phyloP scores from a whole-genome alignment of 179 eudicot species.

The Beta macrorhiza region DNA sequence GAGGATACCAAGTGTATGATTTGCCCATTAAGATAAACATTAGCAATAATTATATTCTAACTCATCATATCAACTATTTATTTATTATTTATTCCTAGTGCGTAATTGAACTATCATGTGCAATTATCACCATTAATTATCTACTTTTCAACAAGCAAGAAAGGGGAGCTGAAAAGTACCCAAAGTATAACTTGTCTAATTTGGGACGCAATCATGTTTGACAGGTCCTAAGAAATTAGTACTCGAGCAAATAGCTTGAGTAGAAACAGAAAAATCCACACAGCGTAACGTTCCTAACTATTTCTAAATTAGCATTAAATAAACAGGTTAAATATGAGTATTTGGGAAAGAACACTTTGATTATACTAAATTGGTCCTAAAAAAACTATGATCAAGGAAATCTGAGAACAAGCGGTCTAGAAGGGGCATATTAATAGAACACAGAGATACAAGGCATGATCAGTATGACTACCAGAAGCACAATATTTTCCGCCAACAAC shows the following conservation, averaged over 20 bases:
- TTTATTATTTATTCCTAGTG: too few relatives aligned
- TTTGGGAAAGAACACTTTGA: constrained; percentile 13
- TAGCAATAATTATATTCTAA: too few relatives aligned
- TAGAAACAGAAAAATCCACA: constrained; percentile 8
- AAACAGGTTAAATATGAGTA: constrained; percentile 20
- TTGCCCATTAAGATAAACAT: too few relatives aligned
- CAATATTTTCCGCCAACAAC: constrained; percentile 6
- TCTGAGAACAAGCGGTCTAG: constrained; percentile 26
- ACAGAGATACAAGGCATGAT: constrained; percentile 25
- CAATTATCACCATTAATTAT: neutral
- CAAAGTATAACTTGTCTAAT: neutral
- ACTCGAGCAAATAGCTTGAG: neutral
- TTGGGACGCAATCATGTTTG: neutral
- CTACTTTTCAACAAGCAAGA: neutral
- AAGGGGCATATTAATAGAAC: constrained; percentile 11
- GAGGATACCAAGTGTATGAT: too few relatives aligned
- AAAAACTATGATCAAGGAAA: constrained; percentile 21
- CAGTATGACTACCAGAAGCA: constrained; percentile 23
- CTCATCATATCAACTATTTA: too few relatives aligned
- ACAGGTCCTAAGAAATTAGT: neutral
- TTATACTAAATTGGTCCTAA: constrained; percentile 24
- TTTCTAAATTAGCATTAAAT: constrained; percentile 29
- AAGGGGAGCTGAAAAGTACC: neutral
- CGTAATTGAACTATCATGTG: neutral
- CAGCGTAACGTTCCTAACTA: constrained; percentile 16